Evolutionary conservation across 768 basidiomycete genomes (phyloP).

Genomic region (Melanogaster broomeanus): DNA sequence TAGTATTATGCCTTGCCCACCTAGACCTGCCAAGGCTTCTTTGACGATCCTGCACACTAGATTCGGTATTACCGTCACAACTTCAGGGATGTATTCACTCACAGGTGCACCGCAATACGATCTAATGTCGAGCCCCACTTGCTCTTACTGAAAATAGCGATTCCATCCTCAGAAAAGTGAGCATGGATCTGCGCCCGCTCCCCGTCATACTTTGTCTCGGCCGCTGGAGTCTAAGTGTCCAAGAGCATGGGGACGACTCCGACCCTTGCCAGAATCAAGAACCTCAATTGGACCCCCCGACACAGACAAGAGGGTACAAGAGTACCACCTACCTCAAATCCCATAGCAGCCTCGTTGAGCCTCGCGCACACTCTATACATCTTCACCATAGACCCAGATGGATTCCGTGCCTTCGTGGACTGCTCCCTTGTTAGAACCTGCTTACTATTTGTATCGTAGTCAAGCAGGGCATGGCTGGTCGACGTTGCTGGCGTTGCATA

Average conservation of each 20-base stretch:
- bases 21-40: conserved; percentile 49
- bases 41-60: conserved; percentile 51
- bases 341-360: conserved; percentile 56
- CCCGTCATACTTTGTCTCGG: conserved; percentile 94
- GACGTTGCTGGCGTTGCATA: conserved; percentile 58
- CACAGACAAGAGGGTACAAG: conserved; percentile 36
- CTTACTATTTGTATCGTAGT: conserved; percentile 59
- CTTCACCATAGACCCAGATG: conserved; percentile 49
- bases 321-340: conserved; percentile 38
- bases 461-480: conserved; percentile 49
- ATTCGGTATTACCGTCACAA: background rate
- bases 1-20: conserved; percentile 48
- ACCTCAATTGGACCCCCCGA: conserved; percentile 68
- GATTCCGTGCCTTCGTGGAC: conserved; percentile 77
- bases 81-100: conserved; percentile 7
- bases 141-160: conserved; percentile 89
- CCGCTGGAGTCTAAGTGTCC: conserved; percentile 29
- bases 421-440: conserved; percentile 55
- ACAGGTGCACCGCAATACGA: conserved; percentile 62
- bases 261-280: conserved; percentile 82
- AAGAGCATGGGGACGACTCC: conserved; percentile 58
- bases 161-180: conserved; percentile 44
- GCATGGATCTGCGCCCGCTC: conserved; percentile 95
- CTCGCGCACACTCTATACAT: conserved; percentile 57
- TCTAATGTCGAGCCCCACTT: conserved; percentile 81